Evolutionary conservation across 495 filamentous ascomycete genomes (phyloP), one percentile per base, ranked within the genome.

Genomic region (Hypomontagnella monticulosa): DNA sequence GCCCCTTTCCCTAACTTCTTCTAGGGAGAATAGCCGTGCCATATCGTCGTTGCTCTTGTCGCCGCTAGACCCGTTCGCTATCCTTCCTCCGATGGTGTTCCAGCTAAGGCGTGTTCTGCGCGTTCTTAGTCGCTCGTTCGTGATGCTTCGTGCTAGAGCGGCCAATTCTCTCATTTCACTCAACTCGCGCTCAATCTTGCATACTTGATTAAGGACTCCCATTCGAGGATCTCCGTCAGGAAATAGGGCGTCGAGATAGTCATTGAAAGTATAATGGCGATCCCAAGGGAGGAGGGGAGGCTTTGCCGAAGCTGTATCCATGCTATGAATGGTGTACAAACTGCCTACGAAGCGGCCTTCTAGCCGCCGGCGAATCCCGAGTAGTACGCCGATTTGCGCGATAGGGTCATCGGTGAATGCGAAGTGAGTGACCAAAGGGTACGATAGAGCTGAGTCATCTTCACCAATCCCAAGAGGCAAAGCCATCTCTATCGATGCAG

Each of bases 141-240:
- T 58, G 0, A 73, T 60, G 44, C 74, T 66, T 38, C 69, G 70
- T 7, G 62, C 50, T 47, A 78, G 74, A 54, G 76, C 75, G 1
- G 73, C 71, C 14, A 77, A 69, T 64, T 79, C 77, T 47, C 75
- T 70, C 69, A 77, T 75, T 63, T 79, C 77, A 40, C 73, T 74
- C 42, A 71, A 63, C 48, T 77, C 71, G 18, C 68, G 64, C 48
- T 79, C 76, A 14, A 79, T 66, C 15, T 52, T 65, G 54, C 50
- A 60, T 59, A 40, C 33, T 44, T 66, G 37, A 36, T 19, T 33
- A 70, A 69, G 48, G 66, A 74, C n/a, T 23, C 44, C 14, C 62
- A 66, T 18, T 10, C 46, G 68, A 69, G 75, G 49, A 76, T 61
- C n/a, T 60, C 66, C 49, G 38, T 49, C 42, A 69, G 63, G 61